phyloP scores from a whole-genome alignment of 495 filamentous ascomycete species.

The Eremomyces bilateralis region DNA sequence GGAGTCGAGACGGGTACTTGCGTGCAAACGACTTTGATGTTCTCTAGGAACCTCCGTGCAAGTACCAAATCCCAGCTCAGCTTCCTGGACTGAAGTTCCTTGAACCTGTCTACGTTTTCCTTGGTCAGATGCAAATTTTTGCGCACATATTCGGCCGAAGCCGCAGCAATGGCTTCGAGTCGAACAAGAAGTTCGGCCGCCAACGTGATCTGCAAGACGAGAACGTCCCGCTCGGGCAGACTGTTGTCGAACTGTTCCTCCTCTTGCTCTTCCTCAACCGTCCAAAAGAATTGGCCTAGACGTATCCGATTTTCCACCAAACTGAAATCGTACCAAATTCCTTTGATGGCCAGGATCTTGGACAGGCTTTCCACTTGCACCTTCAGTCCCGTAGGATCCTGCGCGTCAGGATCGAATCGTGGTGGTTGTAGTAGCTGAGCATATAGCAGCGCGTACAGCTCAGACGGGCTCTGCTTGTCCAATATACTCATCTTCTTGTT shows the following conservation, averaged over 20 bases:
- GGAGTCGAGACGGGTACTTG: too few relatives aligned
- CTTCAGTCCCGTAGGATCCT: conserved; percentile 21
- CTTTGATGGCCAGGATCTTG: conserved; percentile 23
- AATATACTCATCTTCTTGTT: conserved; percentile 19
- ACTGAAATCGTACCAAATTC: conserved; percentile 58
- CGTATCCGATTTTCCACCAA: conserved; percentile 59
- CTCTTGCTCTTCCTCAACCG: conserved; percentile 30
- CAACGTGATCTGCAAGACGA: conserved; percentile 59
- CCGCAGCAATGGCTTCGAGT: conserved; percentile 35
- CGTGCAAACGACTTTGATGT: conserved; percentile 26
- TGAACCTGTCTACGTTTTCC: conserved; percentile 40
- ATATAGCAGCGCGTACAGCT: conserved; percentile 26
- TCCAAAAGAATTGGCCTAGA: conserved; percentile 63
- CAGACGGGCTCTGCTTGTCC: conserved; percentile 21
- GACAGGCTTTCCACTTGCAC: conserved; percentile 30
- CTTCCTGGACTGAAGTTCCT: conserved; percentile 39
- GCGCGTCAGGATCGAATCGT: conserved; percentile 14
- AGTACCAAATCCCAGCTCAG: conserved; percentile 65
- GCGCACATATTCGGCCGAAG: conserved; percentile 20
- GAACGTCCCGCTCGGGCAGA: conserved; percentile 42
- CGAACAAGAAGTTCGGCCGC: conserved; percentile 57
- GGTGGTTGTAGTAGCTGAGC: conserved; percentile 24
- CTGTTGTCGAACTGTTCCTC: conserved; percentile 21
- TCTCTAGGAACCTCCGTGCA: conserved; percentile 55
- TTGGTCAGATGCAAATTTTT: conserved; percentile 26